Conservation (phyloP, 805 yeast species). For the Zygoascus tannicola region DNA sequence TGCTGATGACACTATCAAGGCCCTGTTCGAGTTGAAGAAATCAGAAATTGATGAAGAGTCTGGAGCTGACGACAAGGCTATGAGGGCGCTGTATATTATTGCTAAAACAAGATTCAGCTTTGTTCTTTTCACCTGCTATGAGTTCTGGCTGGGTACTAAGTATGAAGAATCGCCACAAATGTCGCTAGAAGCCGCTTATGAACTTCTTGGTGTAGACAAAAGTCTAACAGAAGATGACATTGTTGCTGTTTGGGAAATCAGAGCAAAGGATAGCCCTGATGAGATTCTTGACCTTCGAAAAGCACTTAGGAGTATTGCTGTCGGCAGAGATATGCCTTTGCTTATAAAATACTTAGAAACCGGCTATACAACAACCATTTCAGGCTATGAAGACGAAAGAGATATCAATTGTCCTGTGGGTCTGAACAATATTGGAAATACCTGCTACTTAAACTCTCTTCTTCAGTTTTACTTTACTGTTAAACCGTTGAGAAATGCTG, state of each 20-base stretch:
- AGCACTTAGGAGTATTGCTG: conserved; percentile 49
- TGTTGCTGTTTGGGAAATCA: conserved; percentile 43
- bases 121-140: conserved; percentile 23
- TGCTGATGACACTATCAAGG: conserved; percentile 40
- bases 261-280: conserved; percentile 33
- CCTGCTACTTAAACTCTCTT: conserved; percentile 87
- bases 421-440: conserved; percentile 87
- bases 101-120: conserved; percentile 24
- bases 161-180: background rate
- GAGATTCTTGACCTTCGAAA: conserved; percentile 49
- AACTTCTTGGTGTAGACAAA: conserved; percentile 39
- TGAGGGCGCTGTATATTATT: conserved; percentile 23
- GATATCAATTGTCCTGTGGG: conserved; percentile 70
- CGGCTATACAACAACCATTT: conserved; percentile 40
- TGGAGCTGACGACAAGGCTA: conserved; percentile 10
- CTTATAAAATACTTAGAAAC: conserved; percentile 47
- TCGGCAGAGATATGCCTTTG: conserved; percentile 43
- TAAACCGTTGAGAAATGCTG: conserved; percentile 63
- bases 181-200: conserved; percentile 36
- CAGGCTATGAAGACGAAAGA: conserved; percentile 1
- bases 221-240: conserved; percentile 50
- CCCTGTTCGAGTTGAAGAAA: conserved; percentile 60
- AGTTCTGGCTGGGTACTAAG: conserved; percentile 9
- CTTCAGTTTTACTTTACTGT: conserved; percentile 85
- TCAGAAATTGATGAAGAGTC: conserved; percentile 34